These are phyloP conservation scores for Hypoxylon sp. DNA, from an alignment of 2,329 filamentous ascomycete species.

Conservation along the genomic window DNA sequence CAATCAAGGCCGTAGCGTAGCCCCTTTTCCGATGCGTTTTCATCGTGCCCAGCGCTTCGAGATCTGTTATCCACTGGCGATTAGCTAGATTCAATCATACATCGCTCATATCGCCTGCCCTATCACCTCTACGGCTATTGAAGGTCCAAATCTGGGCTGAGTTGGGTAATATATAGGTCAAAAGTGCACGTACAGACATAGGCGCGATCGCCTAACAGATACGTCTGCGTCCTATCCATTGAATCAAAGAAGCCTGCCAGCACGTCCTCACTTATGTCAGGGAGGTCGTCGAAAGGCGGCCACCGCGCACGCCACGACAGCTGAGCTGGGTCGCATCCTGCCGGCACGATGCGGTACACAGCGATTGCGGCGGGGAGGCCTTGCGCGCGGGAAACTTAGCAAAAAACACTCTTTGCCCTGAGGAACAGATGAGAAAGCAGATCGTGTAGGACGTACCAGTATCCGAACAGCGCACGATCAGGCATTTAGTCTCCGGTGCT, in stretches of 20 bases:
- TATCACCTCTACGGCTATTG: neutral
- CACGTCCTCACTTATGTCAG: conserved; percentile 22
- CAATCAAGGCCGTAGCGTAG: conserved; percentile 26
- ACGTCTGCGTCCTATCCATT: conserved; percentile 22
- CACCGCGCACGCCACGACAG: conserved; percentile 25
- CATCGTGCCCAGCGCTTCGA: conserved; percentile 30
- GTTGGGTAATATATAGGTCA: neutral
- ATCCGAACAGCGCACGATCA: conserved; percentile 23
- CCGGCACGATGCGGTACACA: conserved; percentile 28
- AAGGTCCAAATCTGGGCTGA: neutral
- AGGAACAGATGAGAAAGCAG: neutral
- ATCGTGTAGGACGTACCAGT: neutral
- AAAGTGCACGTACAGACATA: conserved; percentile 26
- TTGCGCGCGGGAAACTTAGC: neutral
- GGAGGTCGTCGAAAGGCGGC: conserved; percentile 19
- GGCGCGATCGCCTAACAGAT: conserved; percentile 23
- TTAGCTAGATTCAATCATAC: neutral
- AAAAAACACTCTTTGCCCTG: no score
- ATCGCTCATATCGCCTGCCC: neutral
- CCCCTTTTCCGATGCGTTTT: conserved; percentile 29
- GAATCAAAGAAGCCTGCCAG: conserved; percentile 22
- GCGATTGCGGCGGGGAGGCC: conserved; percentile 24
- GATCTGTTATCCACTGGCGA: conserved; percentile 11
- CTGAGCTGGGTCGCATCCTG: conserved; percentile 14
- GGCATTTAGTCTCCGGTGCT: neutral